Percentiles rank a stretch among this genome's conserved stretches.
phyloP scores from a whole-genome alignment of 805 yeast genomes.

The Ogataea wickerhamii region DNA sequence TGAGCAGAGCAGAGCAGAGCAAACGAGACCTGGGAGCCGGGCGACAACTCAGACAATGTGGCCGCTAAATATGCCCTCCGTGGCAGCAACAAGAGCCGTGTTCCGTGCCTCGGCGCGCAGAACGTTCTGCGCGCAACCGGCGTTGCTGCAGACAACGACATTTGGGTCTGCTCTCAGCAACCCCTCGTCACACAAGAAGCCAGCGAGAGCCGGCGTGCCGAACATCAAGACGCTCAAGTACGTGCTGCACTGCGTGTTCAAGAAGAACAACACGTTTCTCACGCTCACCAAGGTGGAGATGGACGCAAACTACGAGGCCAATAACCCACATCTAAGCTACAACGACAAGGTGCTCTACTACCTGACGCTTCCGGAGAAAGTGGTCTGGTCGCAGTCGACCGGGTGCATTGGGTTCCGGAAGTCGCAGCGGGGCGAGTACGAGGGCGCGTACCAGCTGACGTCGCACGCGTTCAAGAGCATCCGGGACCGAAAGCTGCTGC shows the following conservation, averaged over 20 bases:
- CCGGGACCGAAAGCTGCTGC: conserved; percentile 43
- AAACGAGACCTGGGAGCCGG: too few relatives aligned
- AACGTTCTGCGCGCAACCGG: too few relatives aligned
- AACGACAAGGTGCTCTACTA: conserved; percentile 74
- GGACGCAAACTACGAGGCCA: conserved; percentile 54
- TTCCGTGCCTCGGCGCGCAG: too few relatives aligned
- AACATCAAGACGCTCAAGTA: conserved; percentile 48
- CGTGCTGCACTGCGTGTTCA: conserved; percentile 71
- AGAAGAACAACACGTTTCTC: conserved; percentile 77
- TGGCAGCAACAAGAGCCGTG: too few relatives aligned
- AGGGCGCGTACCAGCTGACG: conserved; percentile 85
- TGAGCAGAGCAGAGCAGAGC: too few relatives aligned
- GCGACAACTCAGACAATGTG: too few relatives aligned
- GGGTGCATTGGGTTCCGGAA: conserved; percentile 90
- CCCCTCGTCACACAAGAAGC: too few relatives aligned
- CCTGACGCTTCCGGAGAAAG: conserved; percentile 74
- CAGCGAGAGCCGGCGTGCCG: too few relatives aligned
- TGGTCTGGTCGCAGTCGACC: conserved; percentile 63
- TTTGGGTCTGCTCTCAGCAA: too few relatives aligned
- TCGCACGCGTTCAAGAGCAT: conserved; percentile 69
- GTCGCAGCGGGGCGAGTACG: conserved; percentile 87
- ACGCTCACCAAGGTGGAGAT: conserved; percentile 70
- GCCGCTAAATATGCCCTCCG: too few relatives aligned
- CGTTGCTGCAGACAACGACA: too few relatives aligned
- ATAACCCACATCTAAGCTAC: conserved; percentile 52